Percentiles rank a stretch among this genome's conserved stretches.
phyloP scores from a whole-genome alignment of 306 rosid species.

The Styphnolobium japonicum region DNA sequence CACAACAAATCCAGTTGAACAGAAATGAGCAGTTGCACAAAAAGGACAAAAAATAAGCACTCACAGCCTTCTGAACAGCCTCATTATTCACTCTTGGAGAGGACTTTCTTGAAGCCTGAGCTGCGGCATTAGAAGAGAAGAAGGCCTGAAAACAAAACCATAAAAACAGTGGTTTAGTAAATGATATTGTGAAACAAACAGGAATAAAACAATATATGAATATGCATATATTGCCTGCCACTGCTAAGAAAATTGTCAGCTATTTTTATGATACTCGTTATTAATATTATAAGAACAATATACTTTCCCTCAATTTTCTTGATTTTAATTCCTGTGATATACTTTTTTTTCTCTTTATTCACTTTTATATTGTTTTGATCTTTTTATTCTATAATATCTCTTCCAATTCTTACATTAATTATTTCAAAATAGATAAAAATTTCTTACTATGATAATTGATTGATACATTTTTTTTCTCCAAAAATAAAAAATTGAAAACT shows the following conservation, averaged over 20 bases:
- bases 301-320: neutral
- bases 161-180: neutral
- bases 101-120: slow-evolving; percentile 71
- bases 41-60: slow-evolving; percentile 32
- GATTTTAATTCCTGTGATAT: neutral
- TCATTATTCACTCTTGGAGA: slow-evolving; percentile 84
- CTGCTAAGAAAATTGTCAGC: neutral
- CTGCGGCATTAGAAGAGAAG: slow-evolving; percentile 64
- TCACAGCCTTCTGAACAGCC: slow-evolving; percentile 84
- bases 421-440: neutral
- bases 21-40: neutral
- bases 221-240: neutral
- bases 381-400: neutral
- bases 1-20: neutral
- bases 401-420: neutral
- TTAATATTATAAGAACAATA: neutral
- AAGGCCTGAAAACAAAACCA: slow-evolving; percentile 47
- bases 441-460: neutral
- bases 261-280: neutral
- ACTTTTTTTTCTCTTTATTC: neutral
- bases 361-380: neutral
- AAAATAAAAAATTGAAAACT: neutral
- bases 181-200: neutral
- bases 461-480: too few relatives aligned
- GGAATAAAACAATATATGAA: neutral